phyloP scores from a whole-genome alignment of 495 filamentous ascomycete genomes.

The Xylaria castorea region DNA sequence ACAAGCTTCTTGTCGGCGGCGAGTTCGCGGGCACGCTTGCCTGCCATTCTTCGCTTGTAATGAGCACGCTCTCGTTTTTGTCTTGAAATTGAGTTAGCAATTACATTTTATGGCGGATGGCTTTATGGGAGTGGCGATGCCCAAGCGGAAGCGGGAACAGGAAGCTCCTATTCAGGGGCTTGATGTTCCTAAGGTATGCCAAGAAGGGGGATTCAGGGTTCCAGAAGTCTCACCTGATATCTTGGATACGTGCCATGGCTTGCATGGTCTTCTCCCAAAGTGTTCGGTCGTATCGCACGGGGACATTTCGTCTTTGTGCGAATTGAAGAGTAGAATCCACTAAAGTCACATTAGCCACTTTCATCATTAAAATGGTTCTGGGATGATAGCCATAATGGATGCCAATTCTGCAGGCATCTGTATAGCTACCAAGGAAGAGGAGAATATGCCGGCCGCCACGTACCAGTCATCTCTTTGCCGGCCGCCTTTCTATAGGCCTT shows the following conservation, averaged over 20 bases:
- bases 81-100: conserved; percentile 14
- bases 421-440: neutral
- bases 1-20: conserved; percentile 86
- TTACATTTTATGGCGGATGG: neutral
- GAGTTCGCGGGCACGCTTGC: conserved; percentile 81
- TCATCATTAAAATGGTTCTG: conserved; percentile 50
- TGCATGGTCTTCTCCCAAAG: conserved; percentile 83
- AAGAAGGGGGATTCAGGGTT: neutral
- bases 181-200: too few species aligned
- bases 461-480: conserved; percentile 61
- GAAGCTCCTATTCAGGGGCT: neutral
- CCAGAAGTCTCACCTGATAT: conserved; percentile 67
- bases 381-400: conserved; percentile 35
- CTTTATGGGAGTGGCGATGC: neutral
- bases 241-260: conserved; percentile 88
- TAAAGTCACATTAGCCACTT: conserved; percentile 60
- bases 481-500: conserved; percentile 42
- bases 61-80: conserved; percentile 80
- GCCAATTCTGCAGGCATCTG: neutral
- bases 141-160: neutral
- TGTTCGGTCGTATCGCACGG: conserved; percentile 93
- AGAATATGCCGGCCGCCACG: neutral
- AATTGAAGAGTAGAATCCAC: conserved; percentile 95
- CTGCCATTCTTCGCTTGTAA: conserved; percentile 90
- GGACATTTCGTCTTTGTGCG: conserved; percentile 89